These are phyloP conservation scores for Aspergillus flavus DNA, from an alignment of 2,329 filamentous ascomycete species.

Conservation along the genomic window DNA sequence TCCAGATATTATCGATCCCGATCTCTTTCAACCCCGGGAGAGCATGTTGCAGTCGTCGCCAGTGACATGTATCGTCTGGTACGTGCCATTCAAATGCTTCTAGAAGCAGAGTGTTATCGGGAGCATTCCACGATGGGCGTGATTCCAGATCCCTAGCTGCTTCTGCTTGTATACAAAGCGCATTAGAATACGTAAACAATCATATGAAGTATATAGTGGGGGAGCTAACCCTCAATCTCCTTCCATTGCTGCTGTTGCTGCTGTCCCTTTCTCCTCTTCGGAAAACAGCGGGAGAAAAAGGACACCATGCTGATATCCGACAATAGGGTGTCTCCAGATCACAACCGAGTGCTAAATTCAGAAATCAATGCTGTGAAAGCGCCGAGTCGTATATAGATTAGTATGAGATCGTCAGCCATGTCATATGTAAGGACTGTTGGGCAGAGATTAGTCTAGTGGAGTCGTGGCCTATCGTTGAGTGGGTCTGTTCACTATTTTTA, in stretches of 20 bases:
- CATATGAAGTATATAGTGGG: neutral
- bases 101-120: constrained; percentile 57
- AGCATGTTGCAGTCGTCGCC: constrained; percentile 57
- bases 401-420: neutral
- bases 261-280: constrained; percentile 15
- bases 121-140: constrained; percentile 33
- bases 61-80: constrained; percentile 63
- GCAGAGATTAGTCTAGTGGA: neutral
- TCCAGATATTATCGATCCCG: constrained; percentile 67
- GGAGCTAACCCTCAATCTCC: constrained; percentile 27
- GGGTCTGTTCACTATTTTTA: neutral
- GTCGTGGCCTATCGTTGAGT: neutral
- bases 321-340: neutral
- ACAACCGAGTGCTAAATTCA: neutral
- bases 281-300: constrained; percentile 14
- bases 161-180: constrained; percentile 19
- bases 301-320: constrained; percentile 10
- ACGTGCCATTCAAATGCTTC: constrained; percentile 76
- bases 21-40: constrained; percentile 59
- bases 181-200: neutral
- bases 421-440: neutral
- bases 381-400: neutral
- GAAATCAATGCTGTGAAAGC: neutral
- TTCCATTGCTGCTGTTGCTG: constrained; percentile 19
- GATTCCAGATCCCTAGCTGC: constrained; percentile 27